A percentile compares a stretch with the other conserved stretches of the same genome.
These are phyloP conservation scores for Boehmeria nivea DNA, from an alignment of 306 rosid species.

Conservation along the genomic window DNA sequence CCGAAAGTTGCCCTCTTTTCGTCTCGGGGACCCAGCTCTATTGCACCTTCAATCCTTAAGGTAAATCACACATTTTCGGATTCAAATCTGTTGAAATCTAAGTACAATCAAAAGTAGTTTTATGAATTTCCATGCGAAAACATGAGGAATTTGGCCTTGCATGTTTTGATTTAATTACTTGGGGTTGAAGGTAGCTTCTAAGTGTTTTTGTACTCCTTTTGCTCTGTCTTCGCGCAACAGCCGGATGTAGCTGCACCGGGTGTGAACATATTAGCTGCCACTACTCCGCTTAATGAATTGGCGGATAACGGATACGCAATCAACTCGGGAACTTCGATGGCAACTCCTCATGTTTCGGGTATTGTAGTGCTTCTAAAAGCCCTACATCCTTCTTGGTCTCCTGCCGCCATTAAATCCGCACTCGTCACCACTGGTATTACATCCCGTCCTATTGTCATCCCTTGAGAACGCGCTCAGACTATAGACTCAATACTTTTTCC, in stretches of 20 bases:
- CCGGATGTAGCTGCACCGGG: conserved; percentile 40
- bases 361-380: conserved; percentile 28
- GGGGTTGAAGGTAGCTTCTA: background rate
- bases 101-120: too few relatives aligned
- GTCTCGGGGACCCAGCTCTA: conserved; percentile 50
- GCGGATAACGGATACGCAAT: conserved; percentile 17
- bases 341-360: conserved; percentile 32
- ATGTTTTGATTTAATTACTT: too few relatives aligned
- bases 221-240: conserved; percentile 29
- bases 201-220: background rate
- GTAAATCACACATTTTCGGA: background rate
- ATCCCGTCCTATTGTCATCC: background rate
- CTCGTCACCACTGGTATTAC: conserved; percentile 27
- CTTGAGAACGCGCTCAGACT: background rate
- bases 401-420: conserved; percentile 31
- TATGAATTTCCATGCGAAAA: too few relatives aligned
- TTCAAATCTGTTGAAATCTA: background rate
- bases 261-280: conserved; percentile 30
- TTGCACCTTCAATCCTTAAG: conserved; percentile 38
- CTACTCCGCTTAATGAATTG: conserved; percentile 5
- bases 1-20: conserved; percentile 39
- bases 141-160: background rate
- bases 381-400: conserved; percentile 30
- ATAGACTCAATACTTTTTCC: background rate
- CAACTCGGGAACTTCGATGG: conserved; percentile 30